Base-by-base conservation (phyloP, 108 stramenopile genomes). In the Skeletonema grethae region DNA sequence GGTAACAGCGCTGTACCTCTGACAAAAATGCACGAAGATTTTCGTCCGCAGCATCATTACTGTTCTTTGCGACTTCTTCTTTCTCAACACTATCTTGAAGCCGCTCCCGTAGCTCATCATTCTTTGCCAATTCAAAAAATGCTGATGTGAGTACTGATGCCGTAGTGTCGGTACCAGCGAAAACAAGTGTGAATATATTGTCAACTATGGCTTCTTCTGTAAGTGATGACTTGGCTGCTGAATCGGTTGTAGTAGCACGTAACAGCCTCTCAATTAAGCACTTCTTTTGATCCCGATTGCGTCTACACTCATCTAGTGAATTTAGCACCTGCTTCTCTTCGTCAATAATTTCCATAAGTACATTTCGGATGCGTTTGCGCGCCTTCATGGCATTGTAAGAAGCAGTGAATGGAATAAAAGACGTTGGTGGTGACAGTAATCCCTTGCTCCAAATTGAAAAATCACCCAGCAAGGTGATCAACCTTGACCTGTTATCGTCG, bases 101-200 rank as follows among this genome's bases (percentile, higher is more conserved):
- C 30, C 59, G 43, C 25, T 73, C 22, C 29, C 46, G 28, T 32
- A 80, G 39, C 20, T 68, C 12, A 32, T 57, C 46, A 22, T 80
- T 50, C 57, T 69, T 35, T 24, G 79, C 67, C 39, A 80, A 43
- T 15, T 48, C 64, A 18, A 62, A 55, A 31, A 73, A 80, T 4
- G 73, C 32, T 6, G 79, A 80, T 32, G 65, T 74, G 10, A 73
- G 59, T 2, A 67, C 67, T 11, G 67, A 63, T 3, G 79, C 66
- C 39, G 79, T 80, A 32, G 79, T 74, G 41, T 80, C 79, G 0
- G 65, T 56, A 4, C 79, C 79, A 32, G 73, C 79, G 63, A 80
- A 80, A 16, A 73, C 72, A n/a, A 74, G 31, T 12, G 79, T 74
- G 4, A 80, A 69, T 22, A 80, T 29, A 61, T 74, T 73, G 67